Conservation (phyloP, 495 filamentous ascomycete species). For the Aspergillus coremiiformis region DNA sequence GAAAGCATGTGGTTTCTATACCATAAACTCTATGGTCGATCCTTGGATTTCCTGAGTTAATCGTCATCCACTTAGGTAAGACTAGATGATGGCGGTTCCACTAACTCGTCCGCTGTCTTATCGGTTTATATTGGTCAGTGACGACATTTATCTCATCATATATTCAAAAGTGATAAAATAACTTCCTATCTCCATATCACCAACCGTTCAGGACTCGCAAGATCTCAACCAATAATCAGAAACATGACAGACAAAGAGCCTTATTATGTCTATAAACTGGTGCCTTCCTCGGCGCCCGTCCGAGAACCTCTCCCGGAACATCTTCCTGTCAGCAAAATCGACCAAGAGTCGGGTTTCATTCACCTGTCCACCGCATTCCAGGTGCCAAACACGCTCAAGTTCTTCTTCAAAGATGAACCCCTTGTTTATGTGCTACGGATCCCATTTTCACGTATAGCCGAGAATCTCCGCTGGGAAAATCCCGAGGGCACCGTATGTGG, state of each 20-base stretch:
- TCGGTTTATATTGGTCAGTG: background rate
- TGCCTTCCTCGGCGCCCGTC: conserved; percentile 35
- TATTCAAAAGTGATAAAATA: background rate
- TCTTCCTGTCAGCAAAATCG: conserved; percentile 38
- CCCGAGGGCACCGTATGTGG: conserved; percentile 36
- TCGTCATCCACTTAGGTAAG: background rate
- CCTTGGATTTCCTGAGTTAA: background rate
- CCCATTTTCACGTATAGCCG: conserved; percentile 52
- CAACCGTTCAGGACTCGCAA: background rate
- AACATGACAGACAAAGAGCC: conserved; percentile 29
- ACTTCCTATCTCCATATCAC: background rate
- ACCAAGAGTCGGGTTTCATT: conserved; percentile 33
- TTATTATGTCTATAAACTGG: conserved; percentile 38
- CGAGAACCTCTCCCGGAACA: conserved; percentile 36
- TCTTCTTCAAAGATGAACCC: conserved; percentile 66
- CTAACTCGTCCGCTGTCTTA: background rate
- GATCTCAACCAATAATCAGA: background rate
- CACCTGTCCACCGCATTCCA: conserved; percentile 38
- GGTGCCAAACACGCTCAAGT: conserved; percentile 43
- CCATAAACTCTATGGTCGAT: too few relatives aligned
- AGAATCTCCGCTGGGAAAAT: conserved; percentile 35
- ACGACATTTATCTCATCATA: background rate
- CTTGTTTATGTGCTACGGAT: conserved; percentile 71
- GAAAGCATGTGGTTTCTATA: too few relatives aligned
- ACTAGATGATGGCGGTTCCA: background rate